A percentile compares a stretch with the other conserved stretches of the same genome.
Evolutionary conservation across 2,329 filamentous ascomycete species (phyloP).

Genomic region (Paracoccidioides lutzii): DNA sequence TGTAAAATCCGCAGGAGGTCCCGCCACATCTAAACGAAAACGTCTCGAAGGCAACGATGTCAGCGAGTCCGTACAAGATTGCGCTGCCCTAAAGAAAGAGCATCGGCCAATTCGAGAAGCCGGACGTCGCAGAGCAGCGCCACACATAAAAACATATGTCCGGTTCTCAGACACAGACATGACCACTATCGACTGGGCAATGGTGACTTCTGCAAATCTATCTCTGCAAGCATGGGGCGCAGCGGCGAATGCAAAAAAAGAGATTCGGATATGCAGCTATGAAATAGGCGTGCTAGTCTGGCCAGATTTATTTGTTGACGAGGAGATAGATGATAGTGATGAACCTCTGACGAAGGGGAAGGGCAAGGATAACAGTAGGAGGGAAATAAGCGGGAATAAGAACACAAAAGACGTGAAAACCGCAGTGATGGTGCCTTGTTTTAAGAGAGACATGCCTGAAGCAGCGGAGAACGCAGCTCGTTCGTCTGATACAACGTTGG

Average conservation of each 20-base stretch:
- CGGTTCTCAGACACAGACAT: slow-evolving; percentile 39
- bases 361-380: slow-evolving; percentile 3
- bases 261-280: slow-evolving; percentile 64
- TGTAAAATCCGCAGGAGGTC: background rate
- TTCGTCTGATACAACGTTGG: slow-evolving; percentile 19
- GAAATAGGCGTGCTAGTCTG: slow-evolving; percentile 76
- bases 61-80: background rate
- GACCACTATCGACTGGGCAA: slow-evolving; percentile 61
- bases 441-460: slow-evolving; percentile 46
- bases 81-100: background rate
- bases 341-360: slow-evolving; percentile 4
- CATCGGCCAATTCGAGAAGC: slow-evolving; percentile 31
- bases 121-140: slow-evolving; percentile 57
- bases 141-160: slow-evolving; percentile 84
- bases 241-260: slow-evolving; percentile 40
- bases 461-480: background rate
- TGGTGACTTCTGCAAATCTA: slow-evolving; percentile 82
- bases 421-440: slow-evolving; percentile 54
- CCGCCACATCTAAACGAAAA: background rate
- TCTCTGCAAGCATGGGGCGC: slow-evolving; percentile 85
- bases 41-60: background rate
- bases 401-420: background rate
- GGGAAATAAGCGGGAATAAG: too few relatives aligned
- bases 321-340: slow-evolving; percentile 27
- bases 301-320: slow-evolving; percentile 44